phyloP scores from a whole-genome alignment of 495 filamentous ascomycete species.

The Cryomyces minteri region DNA sequence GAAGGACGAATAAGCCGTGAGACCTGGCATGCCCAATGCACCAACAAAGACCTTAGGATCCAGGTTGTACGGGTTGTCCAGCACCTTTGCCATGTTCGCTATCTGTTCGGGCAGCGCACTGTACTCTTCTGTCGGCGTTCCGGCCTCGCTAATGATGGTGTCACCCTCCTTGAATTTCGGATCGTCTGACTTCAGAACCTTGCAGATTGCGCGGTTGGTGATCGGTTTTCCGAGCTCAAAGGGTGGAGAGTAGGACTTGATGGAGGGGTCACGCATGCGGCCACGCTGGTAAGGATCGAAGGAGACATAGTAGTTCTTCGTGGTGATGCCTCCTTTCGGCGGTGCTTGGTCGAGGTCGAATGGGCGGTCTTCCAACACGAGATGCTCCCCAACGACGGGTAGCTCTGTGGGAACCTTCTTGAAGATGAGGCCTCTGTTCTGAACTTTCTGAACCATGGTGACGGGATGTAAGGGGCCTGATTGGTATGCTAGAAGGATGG shows the following conservation, averaged over 20 bases:
- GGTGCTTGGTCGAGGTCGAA: constrained; percentile 48
- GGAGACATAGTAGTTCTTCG: constrained; percentile 59
- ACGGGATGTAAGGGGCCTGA: too few species aligned
- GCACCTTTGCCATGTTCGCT: constrained; percentile 5
- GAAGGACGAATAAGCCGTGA: constrained; percentile 66
- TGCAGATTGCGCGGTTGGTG: constrained; percentile 17
- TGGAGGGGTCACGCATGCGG: constrained; percentile 23
- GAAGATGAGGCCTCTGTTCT: constrained; percentile 75
- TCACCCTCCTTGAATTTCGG: constrained; percentile 18
- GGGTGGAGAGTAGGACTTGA: constrained; percentile 21
- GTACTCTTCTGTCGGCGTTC: constrained; percentile 18
- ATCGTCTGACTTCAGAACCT: constrained; percentile 18
- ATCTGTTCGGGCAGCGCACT: constrained; percentile 8
- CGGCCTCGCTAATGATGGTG: constrained; percentile 4
- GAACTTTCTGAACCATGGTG: constrained; percentile 5
- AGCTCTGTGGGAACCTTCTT: constrained; percentile 46
- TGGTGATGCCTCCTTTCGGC: constrained; percentile 49
- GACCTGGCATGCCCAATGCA: constrained; percentile 70
- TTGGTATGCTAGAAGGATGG: too few species aligned
- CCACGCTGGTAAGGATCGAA: constrained; percentile 85
- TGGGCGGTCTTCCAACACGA: constrained; percentile 43
- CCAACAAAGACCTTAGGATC: constrained; percentile 49
- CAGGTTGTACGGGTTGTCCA: constrained; percentile 43
- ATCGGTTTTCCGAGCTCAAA: constrained; percentile 23
- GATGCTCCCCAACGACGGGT: constrained; percentile 55